Conservation (phyloP, 768 basidiomycete genomes). For the Mycena vitilis region DNA sequence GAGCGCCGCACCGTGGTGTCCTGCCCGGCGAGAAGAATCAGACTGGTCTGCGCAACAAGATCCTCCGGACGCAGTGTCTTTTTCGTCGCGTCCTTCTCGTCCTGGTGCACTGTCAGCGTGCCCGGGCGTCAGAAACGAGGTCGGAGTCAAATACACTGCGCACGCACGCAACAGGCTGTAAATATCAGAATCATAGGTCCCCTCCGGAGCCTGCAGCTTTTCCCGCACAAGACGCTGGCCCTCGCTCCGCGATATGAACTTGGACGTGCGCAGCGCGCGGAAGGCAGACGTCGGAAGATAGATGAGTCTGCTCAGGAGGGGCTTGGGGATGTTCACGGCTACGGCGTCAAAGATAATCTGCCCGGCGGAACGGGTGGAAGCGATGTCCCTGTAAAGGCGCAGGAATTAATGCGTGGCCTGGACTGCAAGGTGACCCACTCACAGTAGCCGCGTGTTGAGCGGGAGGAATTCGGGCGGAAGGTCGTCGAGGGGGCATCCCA, state of each 20-base stretch:
- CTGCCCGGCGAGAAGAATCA: slow-evolving; percentile 30
- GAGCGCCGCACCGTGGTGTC: slow-evolving; percentile 23
- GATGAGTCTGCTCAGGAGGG: slow-evolving; percentile 13
- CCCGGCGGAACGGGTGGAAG: slow-evolving; percentile 18
- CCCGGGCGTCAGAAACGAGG: background rate
- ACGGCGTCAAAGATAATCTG: slow-evolving; percentile 23
- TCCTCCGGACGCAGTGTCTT: slow-evolving; percentile 8
- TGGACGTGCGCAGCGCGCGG: slow-evolving; percentile 21
- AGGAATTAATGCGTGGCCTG: slow-evolving; percentile 1
- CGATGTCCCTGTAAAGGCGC: slow-evolving; percentile 12
- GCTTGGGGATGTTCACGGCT: slow-evolving; percentile 22
- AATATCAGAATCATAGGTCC: slow-evolving; percentile 22
- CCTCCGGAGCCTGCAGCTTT: slow-evolving; percentile 23
- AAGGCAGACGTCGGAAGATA: slow-evolving; percentile 24
- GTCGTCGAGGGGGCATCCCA: slow-evolving; percentile 21
- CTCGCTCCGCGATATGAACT: slow-evolving; percentile 18
- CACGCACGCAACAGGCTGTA: slow-evolving; percentile 27
- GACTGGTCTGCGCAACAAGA: slow-evolving; percentile 26
- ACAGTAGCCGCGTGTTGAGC: slow-evolving; percentile 23
- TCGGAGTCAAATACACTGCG: background rate
- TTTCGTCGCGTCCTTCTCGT: slow-evolving; percentile 14
- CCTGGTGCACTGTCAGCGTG: slow-evolving; percentile 19
- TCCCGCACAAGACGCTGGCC: slow-evolving; percentile 21
- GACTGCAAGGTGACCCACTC: slow-evolving; percentile 1
- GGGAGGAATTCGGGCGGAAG: slow-evolving; percentile 7